These are phyloP conservation scores for Aspergillus nidulans DNA, from an alignment of 495 filamentous ascomycete species.

Conservation along the genomic window DNA sequence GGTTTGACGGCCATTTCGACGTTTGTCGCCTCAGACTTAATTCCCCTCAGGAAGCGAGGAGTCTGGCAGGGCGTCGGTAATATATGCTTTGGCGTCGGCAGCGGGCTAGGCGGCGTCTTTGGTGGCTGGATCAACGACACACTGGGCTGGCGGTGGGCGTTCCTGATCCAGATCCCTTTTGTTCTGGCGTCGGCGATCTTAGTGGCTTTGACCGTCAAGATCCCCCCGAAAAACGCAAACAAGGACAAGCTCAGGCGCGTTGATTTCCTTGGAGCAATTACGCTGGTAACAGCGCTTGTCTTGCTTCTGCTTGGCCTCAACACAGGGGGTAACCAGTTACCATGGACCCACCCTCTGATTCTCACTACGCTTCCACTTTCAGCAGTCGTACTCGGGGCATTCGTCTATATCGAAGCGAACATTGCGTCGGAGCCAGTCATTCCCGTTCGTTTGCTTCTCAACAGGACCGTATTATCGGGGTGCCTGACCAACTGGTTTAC, in stretches of 20 bases:
- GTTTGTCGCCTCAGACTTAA: slow-evolving; percentile 75
- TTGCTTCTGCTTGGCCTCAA: slow-evolving; percentile 76
- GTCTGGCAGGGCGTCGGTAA: slow-evolving; percentile 85
- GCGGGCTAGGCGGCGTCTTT: slow-evolving; percentile 57
- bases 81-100: slow-evolving; percentile 67
- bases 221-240: slow-evolving; percentile 70
- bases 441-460: slow-evolving; percentile 68
- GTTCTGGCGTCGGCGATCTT: slow-evolving; percentile 59
- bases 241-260: slow-evolving; percentile 58
- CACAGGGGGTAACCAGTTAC: slow-evolving; percentile 76
- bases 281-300: slow-evolving; percentile 65
- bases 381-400: slow-evolving; percentile 44
- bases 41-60: slow-evolving; percentile 77
- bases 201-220: slow-evolving; percentile 62
- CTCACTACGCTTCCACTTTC: slow-evolving; percentile 64
- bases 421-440: slow-evolving; percentile 75
- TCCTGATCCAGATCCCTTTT: slow-evolving; percentile 73
- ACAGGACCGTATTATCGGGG: slow-evolving; percentile 67
- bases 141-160: slow-evolving; percentile 72
- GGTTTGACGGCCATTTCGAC: slow-evolving; percentile 78
- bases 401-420: slow-evolving; percentile 64
- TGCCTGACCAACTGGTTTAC: slow-evolving; percentile 75
- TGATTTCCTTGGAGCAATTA: slow-evolving; percentile 75
- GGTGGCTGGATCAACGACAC: slow-evolving; percentile 80
- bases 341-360: slow-evolving; percentile 82